Conservation (phyloP, 176 grass and related monocot species). For the Phoenix dactylifera region DNA sequence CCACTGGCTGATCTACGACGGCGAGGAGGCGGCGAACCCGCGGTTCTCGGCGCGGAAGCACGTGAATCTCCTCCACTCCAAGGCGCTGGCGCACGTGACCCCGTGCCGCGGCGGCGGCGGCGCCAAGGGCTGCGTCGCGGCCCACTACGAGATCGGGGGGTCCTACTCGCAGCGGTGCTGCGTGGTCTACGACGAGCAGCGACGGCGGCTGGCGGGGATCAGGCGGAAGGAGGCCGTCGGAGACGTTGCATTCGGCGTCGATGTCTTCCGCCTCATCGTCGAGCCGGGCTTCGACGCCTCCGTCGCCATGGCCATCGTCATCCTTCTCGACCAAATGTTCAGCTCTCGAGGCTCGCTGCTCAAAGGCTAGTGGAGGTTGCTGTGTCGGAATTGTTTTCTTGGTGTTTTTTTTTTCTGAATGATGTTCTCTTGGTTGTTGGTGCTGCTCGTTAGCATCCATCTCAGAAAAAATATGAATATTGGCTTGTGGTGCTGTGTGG, state of each 20-base stretch:
- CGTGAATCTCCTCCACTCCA: constrained; percentile 29
- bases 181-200: constrained; percentile 31
- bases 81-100: constrained; percentile 33
- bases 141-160: constrained; percentile 55
- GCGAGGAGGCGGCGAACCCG: constrained; percentile 40
- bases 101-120: not conserved
- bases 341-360: not conserved
- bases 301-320: constrained; percentile 72
- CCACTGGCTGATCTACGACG: constrained; percentile 64
- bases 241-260: constrained; percentile 33
- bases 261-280: constrained; percentile 66
- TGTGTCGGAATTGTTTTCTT: too few species aligned
- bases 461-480: too few species aligned
- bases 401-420: too few species aligned
- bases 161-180: constrained; percentile 59
- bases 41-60: constrained; percentile 50
- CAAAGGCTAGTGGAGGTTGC: too few species aligned
- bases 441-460: too few species aligned
- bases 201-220: constrained; percentile 39
- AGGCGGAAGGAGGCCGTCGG: constrained; percentile 40
- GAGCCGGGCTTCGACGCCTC: constrained; percentile 58
- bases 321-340: constrained; percentile 68
- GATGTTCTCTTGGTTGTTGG: too few species aligned
- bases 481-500: too few species aligned
- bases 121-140: not conserved